A percentile compares a stretch with the other conserved stretches of the same genome.
phyloP scores from a whole-genome alignment of 148 eudicot species.

The Vaccinium myrtillus region DNA sequence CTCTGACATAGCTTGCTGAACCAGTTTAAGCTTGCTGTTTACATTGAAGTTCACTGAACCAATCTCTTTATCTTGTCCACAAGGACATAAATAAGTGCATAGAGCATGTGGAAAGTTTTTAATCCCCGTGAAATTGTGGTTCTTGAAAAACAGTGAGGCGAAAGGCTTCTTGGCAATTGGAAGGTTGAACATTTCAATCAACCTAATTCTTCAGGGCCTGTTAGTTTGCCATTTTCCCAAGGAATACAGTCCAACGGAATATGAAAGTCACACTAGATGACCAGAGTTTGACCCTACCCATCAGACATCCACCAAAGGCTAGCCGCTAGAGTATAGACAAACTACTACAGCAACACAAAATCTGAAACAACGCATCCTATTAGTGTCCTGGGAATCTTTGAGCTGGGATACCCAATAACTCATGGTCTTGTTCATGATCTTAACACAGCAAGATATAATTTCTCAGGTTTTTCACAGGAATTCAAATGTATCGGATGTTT shows the following conservation, averaged over 20 bases:
- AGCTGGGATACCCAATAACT: not conserved
- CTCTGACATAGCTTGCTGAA: not conserved
- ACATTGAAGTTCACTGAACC: not conserved
- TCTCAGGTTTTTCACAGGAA: not conserved
- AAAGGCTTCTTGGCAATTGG: not conserved
- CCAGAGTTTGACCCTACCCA: not conserved
- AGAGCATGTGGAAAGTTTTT: not conserved
- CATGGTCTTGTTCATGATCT: not conserved
- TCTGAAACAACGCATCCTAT: not conserved
- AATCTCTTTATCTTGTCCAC: not conserved
- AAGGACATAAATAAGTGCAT: not conserved
- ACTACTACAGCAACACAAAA: not conserved
- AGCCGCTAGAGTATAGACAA: not conserved
- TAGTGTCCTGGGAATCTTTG: not conserved
- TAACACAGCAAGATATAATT: not conserved
- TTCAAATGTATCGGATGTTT: not conserved
- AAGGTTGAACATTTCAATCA: not conserved
- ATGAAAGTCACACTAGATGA: not conserved
- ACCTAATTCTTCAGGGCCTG: not conserved
- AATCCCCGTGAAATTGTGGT: not conserved
- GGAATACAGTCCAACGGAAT: not conserved
- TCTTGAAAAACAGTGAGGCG: not conserved
- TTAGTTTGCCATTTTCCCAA: not conserved
- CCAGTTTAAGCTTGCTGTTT: not conserved
- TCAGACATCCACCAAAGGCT: not conserved